Base-by-base conservation (phyloP, 1,139 yeast species). In the Dujonia santamariae region DNA sequence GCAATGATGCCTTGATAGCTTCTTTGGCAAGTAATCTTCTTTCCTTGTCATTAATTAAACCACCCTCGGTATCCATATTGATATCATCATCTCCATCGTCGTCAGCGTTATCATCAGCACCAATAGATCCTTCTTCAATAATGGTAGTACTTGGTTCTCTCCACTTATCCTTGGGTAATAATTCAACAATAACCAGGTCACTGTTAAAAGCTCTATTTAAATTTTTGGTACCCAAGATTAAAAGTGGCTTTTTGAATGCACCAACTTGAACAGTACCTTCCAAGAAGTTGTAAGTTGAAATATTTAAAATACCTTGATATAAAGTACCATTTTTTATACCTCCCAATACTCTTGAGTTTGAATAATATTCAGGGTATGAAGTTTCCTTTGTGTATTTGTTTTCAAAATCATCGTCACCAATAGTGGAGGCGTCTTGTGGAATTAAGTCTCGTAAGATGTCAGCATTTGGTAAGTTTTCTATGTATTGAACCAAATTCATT, bases 181-280 rank as follows among this genome's bases (percentile, higher is more conserved):
- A 66, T 59, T 94, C 97, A 4, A 94, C 88, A 34, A 88, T 85
- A 12, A 94, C 97, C 15, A 80, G 76, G 52, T 94, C 99, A 23
- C 96, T 90, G 48, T 86, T 86, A 60, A 92, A 88, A 0, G 94
- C 86, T 55, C 99, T 78, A 56, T 94, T 94, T 47, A 92, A 64
- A 53, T 82, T 80, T 48, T 85, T 86, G 31, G 92, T 74, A 0
- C 98, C 99, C 14, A 84, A 61, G 26, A 94, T 68, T 27, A 90
- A 66, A 32, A 94, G 70, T 1, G 97, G 97, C 51, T 82, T 84
- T 33, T 86, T 81, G 52, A 87, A 83, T 1, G 85, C 78, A 1
- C 82, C 67, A 2, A 85, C 77, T 36, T 78, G 75, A 4, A 94
- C 84, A 1, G 85, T 75, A 35, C 96, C 98, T 61, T 94, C 96